Evolutionary conservation across 805 yeast genomes (phyloP), one percentile per base, ranked within the genome.

Genomic region (Candida golubevii): DNA sequence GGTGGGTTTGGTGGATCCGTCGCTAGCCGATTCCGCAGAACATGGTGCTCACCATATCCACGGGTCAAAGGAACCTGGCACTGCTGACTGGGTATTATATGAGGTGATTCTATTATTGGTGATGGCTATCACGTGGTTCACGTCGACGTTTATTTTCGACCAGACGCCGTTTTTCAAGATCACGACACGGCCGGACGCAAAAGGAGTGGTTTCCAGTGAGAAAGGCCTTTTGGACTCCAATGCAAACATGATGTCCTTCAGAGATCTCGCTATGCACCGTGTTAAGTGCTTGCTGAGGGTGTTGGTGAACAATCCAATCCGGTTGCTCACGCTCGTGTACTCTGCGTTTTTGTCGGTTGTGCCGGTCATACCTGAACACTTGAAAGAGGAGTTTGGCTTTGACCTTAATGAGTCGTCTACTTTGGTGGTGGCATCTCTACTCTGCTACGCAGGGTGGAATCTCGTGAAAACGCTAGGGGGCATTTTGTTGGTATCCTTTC

Each of bases 401-500:
- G 72, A 70, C 51, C 47, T 76, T 32, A 71, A 72, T 46, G 79
- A 77, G 46, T 55, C 69, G 7, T 71, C 78, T 4, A 70, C 80
- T 0, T 56, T 77, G 33, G 49, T 66, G 1, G 75, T 77, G 10
- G 75, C 82, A 0, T 38, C 65, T 0, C 49, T 75, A 27, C 63
- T 78, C 12, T 70, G 77, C 48, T 66, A 65, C 39, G 70, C 74
- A 47, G 82, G 81, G 0, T 76, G 79, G 78, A 65, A 61, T 37
- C 65, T 81, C 42, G 80, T 79, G 8, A 69, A 67, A 42, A 63
- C 71, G 12, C 61, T 82, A 12, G 81, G 83, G 0, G 75, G 74
- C 3, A 72, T 80, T 8, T 63, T 82, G 15, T 57, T 82, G 29
- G 56, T 82, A 26, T 73, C 80, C 10, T 78, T 71, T 45, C 86